Percentiles rank a stretch among this genome's conserved stretches.
phyloP scores from a whole-genome alignment of 345 rosid genomes.

The Eucalyptus camaldulensis region DNA sequence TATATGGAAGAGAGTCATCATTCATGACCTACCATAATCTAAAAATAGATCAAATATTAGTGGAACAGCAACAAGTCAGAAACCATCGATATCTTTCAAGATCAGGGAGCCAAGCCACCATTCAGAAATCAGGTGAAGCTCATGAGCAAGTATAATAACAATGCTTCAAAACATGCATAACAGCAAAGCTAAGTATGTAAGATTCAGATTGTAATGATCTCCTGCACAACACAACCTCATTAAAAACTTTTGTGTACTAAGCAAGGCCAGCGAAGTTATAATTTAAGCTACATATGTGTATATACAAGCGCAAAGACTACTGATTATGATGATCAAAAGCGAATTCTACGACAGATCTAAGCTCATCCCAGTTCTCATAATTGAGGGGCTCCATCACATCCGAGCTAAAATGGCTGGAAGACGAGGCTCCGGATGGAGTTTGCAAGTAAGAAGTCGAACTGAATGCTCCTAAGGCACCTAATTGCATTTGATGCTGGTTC shows the following conservation, averaged over 20 bases:
- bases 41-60: background rate
- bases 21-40: background rate
- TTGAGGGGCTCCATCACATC: conserved; percentile 6
- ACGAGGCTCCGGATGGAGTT: conserved; percentile 13
- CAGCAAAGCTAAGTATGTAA: background rate
- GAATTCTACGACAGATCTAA: conserved; percentile 52
- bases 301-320: background rate
- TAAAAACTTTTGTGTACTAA: background rate
- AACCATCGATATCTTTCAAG: background rate
- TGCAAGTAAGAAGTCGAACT: background rate
- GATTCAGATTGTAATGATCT: background rate
- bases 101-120: background rate
- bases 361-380: conserved; percentile 65
- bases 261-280: background rate
- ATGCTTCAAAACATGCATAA: background rate
- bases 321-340: conserved; percentile 18
- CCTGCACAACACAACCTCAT: background rate
- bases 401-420: conserved; percentile 17
- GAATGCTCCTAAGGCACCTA: background rate
- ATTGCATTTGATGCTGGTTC: background rate
- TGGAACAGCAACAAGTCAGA: background rate
- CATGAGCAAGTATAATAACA: background rate
- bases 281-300: background rate
- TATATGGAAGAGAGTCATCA: background rate
- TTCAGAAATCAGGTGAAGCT: background rate